These are phyloP conservation scores for Pseudogymnoascus sp. DNA, from an alignment of 2,329 filamentous ascomycete species.

Conservation along the genomic window DNA sequence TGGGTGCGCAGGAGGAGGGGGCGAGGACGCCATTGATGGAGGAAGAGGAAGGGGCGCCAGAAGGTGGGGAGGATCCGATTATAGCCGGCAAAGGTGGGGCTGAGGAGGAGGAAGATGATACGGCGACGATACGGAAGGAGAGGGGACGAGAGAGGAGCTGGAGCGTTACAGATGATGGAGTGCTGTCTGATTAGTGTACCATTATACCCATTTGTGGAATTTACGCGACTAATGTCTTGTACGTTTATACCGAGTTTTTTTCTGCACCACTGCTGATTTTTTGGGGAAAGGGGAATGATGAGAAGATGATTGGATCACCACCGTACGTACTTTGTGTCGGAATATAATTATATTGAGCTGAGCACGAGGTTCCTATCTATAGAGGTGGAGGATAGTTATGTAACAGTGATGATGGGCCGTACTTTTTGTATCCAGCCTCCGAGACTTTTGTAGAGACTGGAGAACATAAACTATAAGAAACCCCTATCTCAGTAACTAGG, in stretches of 20 bases:
- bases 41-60: slow-evolving; percentile 15
- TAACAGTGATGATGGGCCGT: neutral
- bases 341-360: neutral
- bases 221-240: slow-evolving; percentile 3
- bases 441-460: neutral
- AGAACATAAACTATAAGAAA: neutral
- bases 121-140: neutral
- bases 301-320: neutral
- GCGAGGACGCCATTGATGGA: slow-evolving; percentile 14
- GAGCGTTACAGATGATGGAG: slow-evolving; percentile 26
- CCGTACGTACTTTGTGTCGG: neutral
- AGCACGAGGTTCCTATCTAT: neutral
- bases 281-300: neutral
- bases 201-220: neutral
- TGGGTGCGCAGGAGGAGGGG: slow-evolving; percentile 17
- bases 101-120: neutral
- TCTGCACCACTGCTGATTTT: neutral
- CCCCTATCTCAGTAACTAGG: neutral
- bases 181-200: slow-evolving; percentile 13
- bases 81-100: neutral
- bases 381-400: neutral
- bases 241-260: neutral
- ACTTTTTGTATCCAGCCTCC: neutral
- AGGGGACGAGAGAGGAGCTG: slow-evolving; percentile 19
- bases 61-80: neutral